These are phyloP conservation scores for Ambrosiella beaveri DNA, from an alignment of 2,329 filamentous ascomycete species.

Conservation along the genomic window DNA sequence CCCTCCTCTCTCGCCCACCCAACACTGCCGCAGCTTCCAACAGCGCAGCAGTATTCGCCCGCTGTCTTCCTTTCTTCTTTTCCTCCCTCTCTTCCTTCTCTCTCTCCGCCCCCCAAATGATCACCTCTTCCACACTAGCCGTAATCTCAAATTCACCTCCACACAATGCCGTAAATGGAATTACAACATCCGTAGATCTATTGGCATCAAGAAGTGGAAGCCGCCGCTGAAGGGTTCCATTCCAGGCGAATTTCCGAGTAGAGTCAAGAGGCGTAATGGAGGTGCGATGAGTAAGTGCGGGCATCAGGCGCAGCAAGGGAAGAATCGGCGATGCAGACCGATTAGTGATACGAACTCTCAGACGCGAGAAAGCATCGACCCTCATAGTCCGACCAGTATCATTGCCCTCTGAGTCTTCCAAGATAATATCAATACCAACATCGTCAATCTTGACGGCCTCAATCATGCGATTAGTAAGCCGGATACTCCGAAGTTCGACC, in stretches of 20 bases:
- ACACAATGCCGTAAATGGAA: constrained; percentile 61
- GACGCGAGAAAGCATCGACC: constrained; percentile 42
- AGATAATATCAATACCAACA: constrained; percentile 38
- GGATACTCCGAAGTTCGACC: constrained; percentile 61
- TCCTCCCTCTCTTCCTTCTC: constrained; percentile 17
- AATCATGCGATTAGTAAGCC: constrained; percentile 61
- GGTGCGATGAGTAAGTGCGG: constrained; percentile 56
- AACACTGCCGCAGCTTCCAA: constrained; percentile 34
- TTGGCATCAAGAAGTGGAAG: constrained; percentile 46
- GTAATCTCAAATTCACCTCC: constrained; percentile 69
- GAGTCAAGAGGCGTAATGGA: constrained; percentile 61
- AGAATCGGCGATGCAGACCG: constrained; percentile 49
- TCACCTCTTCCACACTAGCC: constrained; percentile 66
- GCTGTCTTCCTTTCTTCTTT: constrained; percentile 20
- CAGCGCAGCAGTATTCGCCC: constrained; percentile 38
- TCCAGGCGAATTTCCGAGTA: constrained; percentile 68
- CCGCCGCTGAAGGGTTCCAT: constrained; percentile 62
- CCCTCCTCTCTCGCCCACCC: constrained; percentile 40
- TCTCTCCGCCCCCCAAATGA: constrained; percentile 27
- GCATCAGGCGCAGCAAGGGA: constrained; percentile 59
- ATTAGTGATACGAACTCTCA: constrained; percentile 60
- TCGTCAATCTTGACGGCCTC: constrained; percentile 71
- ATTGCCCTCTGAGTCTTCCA: constrained; percentile 13
- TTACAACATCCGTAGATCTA: constrained; percentile 38
- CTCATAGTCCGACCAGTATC: constrained; percentile 18